These are phyloP conservation scores for Jamesozyma jinghongensis DNA, from an alignment of 805 yeast genomes.

Conservation along the genomic window DNA sequence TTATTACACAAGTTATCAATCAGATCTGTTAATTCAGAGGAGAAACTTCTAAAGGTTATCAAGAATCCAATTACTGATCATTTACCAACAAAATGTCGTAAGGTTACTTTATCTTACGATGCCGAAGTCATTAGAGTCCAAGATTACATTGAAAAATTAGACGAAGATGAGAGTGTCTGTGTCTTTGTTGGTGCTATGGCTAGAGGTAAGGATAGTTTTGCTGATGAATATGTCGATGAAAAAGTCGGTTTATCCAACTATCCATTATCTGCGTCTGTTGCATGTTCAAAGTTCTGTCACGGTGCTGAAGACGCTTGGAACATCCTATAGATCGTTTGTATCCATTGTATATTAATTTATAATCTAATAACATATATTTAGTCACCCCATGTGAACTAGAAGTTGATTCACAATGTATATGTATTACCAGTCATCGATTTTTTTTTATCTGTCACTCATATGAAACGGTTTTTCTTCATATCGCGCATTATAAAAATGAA, in stretches of 20 bases:
- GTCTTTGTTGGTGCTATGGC: slow-evolving; percentile 99
- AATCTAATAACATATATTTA: no score
- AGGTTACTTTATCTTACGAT: slow-evolving; percentile 85
- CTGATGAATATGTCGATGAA: slow-evolving; percentile 94
- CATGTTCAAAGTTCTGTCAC: slow-evolving; percentile 96
- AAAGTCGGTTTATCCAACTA: slow-evolving; percentile 92
- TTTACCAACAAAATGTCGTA: slow-evolving; percentile 90
- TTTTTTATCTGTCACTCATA: no score
- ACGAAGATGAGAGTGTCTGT: slow-evolving; percentile 86
- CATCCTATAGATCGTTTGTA: slow-evolving; percentile 33
- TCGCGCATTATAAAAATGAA: no score
- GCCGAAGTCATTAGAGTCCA: slow-evolving; percentile 82
- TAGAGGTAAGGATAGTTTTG: slow-evolving; percentile 93
- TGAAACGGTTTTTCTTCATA: no score
- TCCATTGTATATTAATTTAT: background rate
- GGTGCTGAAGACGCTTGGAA: slow-evolving; percentile 99
- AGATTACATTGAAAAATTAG: slow-evolving; percentile 73
- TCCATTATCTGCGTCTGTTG: slow-evolving; percentile 94
- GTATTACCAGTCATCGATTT: no score
- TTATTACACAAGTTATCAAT: slow-evolving; percentile 85
- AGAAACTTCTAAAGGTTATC: slow-evolving; percentile 84
- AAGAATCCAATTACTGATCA: slow-evolving; percentile 97
- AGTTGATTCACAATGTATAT: no score
- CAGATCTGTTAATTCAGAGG: slow-evolving; percentile 91
- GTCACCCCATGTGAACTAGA: no score